Evolutionary conservation across 768 basidiomycete genomes (phyloP).

Genomic region (Kwoniella pini): DNA sequence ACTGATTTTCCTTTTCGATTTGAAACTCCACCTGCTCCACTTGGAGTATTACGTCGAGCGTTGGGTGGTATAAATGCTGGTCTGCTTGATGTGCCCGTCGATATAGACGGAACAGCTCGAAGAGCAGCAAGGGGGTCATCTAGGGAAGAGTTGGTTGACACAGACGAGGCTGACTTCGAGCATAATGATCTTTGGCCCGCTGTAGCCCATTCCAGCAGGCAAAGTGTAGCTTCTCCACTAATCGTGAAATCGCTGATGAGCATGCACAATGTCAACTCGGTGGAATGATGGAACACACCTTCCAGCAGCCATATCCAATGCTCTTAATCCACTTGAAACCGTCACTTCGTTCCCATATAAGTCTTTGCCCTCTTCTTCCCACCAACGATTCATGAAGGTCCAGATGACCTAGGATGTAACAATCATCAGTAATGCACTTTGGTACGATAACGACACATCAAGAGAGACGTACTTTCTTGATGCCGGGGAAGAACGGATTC

Average conservation of each 20-base stretch:
- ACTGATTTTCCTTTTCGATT: constrained; percentile 4
- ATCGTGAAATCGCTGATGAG: background rate
- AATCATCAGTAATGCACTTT: constrained; percentile 28
- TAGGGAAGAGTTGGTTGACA: background rate
- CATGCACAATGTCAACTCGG: background rate
- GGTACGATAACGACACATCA: constrained; percentile 60
- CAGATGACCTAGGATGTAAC: constrained; percentile 12
- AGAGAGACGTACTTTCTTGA: constrained; percentile 61
- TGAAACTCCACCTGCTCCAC: background rate
- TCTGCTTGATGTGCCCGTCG: constrained; percentile 31
- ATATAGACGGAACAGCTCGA: constrained; percentile 20
- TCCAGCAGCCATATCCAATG: constrained; percentile 67
- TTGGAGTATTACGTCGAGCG: constrained; percentile 10
- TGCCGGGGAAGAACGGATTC: constrained; percentile 71
- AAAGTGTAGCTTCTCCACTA: constrained; percentile 68
- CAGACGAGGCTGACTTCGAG: background rate
- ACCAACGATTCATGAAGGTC: constrained; percentile 56
- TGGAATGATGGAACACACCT: constrained; percentile 28
- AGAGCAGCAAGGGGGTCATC: constrained; percentile 31
- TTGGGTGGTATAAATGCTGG: constrained; percentile 55
- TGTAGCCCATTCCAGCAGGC: constrained; percentile 63
- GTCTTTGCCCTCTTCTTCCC: constrained; percentile 53
- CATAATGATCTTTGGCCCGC: background rate
- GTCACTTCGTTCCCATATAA: constrained; percentile 55
- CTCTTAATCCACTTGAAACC: constrained; percentile 42